Percentiles rank a stretch among this genome's conserved stretches.
Conservation (phyloP, 345 rosid species). For the Eucalyptus dawsonii region DNA sequence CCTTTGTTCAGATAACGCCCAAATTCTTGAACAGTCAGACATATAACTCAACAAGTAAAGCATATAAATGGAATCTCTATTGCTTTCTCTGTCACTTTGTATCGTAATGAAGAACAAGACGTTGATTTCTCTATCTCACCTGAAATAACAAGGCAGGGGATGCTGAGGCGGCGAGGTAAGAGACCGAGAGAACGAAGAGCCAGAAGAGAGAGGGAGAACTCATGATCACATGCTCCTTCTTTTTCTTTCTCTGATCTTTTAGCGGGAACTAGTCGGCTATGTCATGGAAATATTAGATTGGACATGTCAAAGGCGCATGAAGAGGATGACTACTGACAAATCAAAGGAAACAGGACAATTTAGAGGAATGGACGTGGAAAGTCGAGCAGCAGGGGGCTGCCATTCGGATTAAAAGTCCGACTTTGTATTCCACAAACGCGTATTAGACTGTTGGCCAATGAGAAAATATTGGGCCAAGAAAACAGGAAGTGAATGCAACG, state of each 20-base stretch:
- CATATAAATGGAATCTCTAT: not conserved
- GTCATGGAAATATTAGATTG: not conserved
- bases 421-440: not conserved
- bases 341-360: not conserved
- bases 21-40: not conserved
- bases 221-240: constrained; percentile 1
- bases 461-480: no score
- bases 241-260: not conserved
- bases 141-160: constrained; percentile 33
- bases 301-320: not conserved
- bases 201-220: not conserved
- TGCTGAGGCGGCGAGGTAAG: constrained; percentile 21
- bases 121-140: constrained; percentile 5
- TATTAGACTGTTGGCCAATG: no score
- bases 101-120: not conserved
- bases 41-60: not conserved
- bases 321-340: not conserved
- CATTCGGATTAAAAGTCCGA: not conserved
- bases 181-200: constrained; percentile 15
- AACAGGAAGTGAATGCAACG: not conserved
- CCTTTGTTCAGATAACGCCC: constrained; percentile 14
- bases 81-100: not conserved
- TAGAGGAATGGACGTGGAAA: not conserved
- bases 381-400: not conserved
- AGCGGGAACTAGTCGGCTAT: not conserved